A percentile compares a stretch with the other conserved stretches of the same genome.
These are phyloP conservation scores for Stylosanthes scabra DNA, from an alignment of 331 rosid genomes.

Conservation along the genomic window DNA sequence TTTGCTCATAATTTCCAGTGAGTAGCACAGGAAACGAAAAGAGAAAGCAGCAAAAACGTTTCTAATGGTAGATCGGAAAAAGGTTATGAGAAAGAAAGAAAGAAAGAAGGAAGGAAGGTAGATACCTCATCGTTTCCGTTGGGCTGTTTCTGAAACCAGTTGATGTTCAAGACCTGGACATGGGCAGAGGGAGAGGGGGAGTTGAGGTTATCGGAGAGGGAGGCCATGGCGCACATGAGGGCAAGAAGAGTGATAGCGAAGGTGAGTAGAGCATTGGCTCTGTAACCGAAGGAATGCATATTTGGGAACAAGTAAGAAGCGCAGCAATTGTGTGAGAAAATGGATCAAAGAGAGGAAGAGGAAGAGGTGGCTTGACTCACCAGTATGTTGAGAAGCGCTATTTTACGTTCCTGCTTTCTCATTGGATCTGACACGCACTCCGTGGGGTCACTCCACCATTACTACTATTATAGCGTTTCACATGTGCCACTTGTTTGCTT, in stretches of 20 bases:
- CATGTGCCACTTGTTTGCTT: too few relatives aligned
- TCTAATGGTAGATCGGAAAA: conserved; percentile 28
- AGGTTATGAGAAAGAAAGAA: background rate
- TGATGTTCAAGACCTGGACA: conserved; percentile 86
- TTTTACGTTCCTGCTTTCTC: conserved; percentile 30
- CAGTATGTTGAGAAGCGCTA: background rate
- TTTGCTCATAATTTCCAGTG: background rate
- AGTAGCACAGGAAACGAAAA: too few relatives aligned
- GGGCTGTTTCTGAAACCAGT: conserved; percentile 97
- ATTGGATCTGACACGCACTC: conserved; percentile 47
- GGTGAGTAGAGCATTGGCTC: conserved; percentile 89
- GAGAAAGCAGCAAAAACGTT: too few relatives aligned
- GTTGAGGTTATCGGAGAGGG: conserved; percentile 79
- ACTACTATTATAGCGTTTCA: too few relatives aligned
- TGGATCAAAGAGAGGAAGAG: background rate
- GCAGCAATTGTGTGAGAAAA: background rate
- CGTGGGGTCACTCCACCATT: conserved; percentile 13
- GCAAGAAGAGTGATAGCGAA: conserved; percentile 85
- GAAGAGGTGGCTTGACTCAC: background rate
- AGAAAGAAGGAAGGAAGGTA: too few relatives aligned
- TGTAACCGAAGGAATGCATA: conserved; percentile 93
- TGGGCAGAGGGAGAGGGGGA: conserved; percentile 74
- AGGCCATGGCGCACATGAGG: conserved; percentile 79
- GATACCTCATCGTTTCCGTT: conserved; percentile 95
- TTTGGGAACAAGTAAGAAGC: conserved; percentile 4